These are phyloP conservation scores for Ophiostoma ulmi DNA, from an alignment of 2,329 filamentous ascomycete species.

Conservation along the genomic window DNA sequence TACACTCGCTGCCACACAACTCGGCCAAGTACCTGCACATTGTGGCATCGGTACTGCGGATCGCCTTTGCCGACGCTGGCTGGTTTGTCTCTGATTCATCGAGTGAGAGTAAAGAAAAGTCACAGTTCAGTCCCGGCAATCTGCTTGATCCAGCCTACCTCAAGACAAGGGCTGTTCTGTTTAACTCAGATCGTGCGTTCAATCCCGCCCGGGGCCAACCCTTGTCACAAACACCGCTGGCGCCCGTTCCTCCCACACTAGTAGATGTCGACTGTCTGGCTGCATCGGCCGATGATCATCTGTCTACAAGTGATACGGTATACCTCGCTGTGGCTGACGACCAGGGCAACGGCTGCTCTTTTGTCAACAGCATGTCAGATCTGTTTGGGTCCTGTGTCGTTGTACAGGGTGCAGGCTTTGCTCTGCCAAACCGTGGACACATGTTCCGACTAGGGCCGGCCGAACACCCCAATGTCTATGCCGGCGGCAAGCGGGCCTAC, in stretches of 20 bases:
- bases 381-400: slow-evolving; percentile 83
- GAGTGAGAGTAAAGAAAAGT: not conserved
- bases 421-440: slow-evolving; percentile 81
- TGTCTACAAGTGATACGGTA: slow-evolving; percentile 72
- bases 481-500: slow-evolving; percentile 79
- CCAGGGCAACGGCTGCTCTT: slow-evolving; percentile 81
- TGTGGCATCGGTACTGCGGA: slow-evolving; percentile 78
- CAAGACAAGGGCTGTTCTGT: slow-evolving; percentile 57
- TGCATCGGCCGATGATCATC: not conserved
- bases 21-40: slow-evolving; percentile 72
- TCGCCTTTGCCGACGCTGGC: slow-evolving; percentile 80
- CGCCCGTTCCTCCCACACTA: not conserved
- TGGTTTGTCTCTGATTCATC: slow-evolving; percentile 83
- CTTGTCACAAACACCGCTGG: not conserved
- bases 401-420: slow-evolving; percentile 81
- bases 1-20: slow-evolving; percentile 69
- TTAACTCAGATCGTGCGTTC: slow-evolving; percentile 58
- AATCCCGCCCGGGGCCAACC: slow-evolving; percentile 38
- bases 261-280: slow-evolving; percentile 14
- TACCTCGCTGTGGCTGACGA: slow-evolving; percentile 83
- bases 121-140: slow-evolving; percentile 26
- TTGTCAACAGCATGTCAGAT: slow-evolving; percentile 90
- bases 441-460: slow-evolving; percentile 66
- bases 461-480: slow-evolving; percentile 72
- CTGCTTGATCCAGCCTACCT: slow-evolving; percentile 69